Base-by-base conservation (phyloP, 139 green algal species). In the Pedinophyceae sp. region DNA sequence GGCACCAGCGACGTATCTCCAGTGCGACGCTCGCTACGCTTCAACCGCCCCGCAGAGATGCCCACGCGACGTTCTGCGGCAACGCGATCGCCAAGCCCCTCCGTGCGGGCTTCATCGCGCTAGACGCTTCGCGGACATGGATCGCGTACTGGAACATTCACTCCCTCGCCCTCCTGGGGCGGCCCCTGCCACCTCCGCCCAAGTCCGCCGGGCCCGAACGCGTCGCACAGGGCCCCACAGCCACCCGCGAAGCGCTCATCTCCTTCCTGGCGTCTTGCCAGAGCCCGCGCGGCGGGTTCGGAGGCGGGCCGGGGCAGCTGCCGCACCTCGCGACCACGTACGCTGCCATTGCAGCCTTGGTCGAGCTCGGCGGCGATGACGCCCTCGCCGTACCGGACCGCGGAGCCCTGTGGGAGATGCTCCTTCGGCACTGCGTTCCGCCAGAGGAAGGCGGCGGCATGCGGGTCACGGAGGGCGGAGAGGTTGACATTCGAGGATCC, bases 121-220 rank as follows among this genome's bases (percentile, higher is more conserved):
- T 96, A 27, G 87, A 93, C 52, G 78, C 82, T 4, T 85, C 76
- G 50, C 70, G 81, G 17, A 72, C 86, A 0, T 97, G 89, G 89
- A 80, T 97, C 13, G 70, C 67, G 28, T 96, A 87, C 65, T 96
- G 88, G 88, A 77, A 86, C 51, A 20, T 84, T 24, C 89, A 98
- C 60, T 75, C 72, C 6, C 69, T 98, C 6, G 74, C 81, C 0
- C 61, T 98, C 4, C 65, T 98, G 48, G 61, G 68, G 4, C 55
- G 67, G 2, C 56, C 67, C 2, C 58, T 75, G 3, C 61, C 53
- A 3, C 17, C n/a, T n/a, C n/a, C n/a, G n/a, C n/a, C n/a, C n/a
- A n/a, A n/a, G 27, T 43, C 34, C 13, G 10, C 10, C 34, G 7
- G 34, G 10, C 34, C 34, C 13, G 34, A 7, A 13, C 34, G 7